These are phyloP conservation scores for Brassica napus DNA, from an alignment of 345 rosid species.

Conservation along the genomic window Da-Ae NC_063452.1:59304501-59305000, in stretches of 20 bases:
- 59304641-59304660: conserved; percentile 2
- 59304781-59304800: conserved; percentile 55
- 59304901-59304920: conserved; percentile 49
- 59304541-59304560: conserved; percentile 12
- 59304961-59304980: conserved; percentile 46
- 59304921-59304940: conserved; percentile 55
- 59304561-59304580: conserved; percentile 23
- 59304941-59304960: conserved; percentile 72
- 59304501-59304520: conserved; percentile 16
- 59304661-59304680: conserved; percentile 55
- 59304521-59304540: conserved; percentile 25
- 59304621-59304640: conserved; percentile 2
- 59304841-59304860: conserved; percentile 56
- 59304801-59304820: conserved; percentile 52
- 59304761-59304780: conserved; percentile 65
- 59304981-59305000: conserved; percentile 31
- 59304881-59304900: conserved; percentile 63
- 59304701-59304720: conserved; percentile 70
- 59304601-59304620: conserved; percentile 5
- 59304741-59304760: conserved; percentile 71
- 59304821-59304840: conserved; percentile 33
- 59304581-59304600: conserved; percentile 17
- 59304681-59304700: conserved; percentile 77
- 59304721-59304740: conserved; percentile 63
- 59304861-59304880: conserved; percentile 40